Base-by-base conservation (phyloP, 169 alveolate species). In the Cardiosporidium cionae region DNA sequence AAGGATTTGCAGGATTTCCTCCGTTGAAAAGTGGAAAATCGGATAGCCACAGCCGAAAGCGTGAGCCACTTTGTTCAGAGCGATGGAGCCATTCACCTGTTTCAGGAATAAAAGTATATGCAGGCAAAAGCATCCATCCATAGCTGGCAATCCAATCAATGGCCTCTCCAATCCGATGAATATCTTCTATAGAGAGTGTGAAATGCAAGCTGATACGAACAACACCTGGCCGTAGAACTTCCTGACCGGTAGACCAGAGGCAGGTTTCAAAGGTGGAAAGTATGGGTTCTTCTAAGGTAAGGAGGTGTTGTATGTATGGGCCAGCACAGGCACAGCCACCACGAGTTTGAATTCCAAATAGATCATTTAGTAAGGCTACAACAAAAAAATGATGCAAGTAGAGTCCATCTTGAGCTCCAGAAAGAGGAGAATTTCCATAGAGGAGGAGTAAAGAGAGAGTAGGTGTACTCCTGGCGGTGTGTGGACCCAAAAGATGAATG, bases 251-350 rank as follows among this genome's bases (percentile, higher is more conserved):
- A 4, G 86, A 72, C 25, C 81, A 81, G 44, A 91, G 74, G 53
- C 58, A 4, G 58, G 34, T 27, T 64, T 34, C 54, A 2, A 70
- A 3, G 7, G 37, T 16, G 32, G 33, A 68, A 1, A 53, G 52
- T 16, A 36, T 16, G 7, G 27, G 44, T 4, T 53, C 32, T 32
- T 9, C 25, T 4, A 76, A 5, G 3, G 64, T 44, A 44, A 76
- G 68, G 9, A 44, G 65, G 52, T 68, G 70, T 53, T 91, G 93
- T 0, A 94, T 94, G 82, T 90, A 93, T 3, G 95, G 93, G 0
- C 95, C 93, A n/a, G 98, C 97, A 79, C 98, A 94, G 5, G 93
- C 85, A 75, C 98, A 94, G 0, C 98, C 98, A 25, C 94, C 92
- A 75, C 98, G 80, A 6, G 89, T 80, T 75, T 95, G 93, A 28